Evolutionary conservation across 148 eudicot species (phyloP), one percentile per base, ranked within the genome.

Genomic region (Diospyros kaki): DNA sequence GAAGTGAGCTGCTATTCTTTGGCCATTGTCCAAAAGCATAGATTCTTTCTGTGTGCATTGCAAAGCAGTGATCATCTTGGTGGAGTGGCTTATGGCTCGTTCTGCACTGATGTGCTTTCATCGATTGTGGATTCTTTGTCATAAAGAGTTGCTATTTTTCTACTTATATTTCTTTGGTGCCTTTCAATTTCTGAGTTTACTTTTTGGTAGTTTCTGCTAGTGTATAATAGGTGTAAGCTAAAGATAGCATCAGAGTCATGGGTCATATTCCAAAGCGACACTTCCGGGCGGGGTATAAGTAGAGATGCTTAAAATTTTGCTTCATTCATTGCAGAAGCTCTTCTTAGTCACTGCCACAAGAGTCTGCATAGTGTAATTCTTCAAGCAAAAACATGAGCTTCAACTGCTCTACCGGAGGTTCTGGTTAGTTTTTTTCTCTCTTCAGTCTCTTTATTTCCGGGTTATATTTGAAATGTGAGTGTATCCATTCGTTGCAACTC

Each of bases 381-480:
- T 54, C 28, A 28, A 28, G 1, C 13, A 12, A 10, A 62, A 76
- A 68, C 46, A 84, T 84, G 87, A 84, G 80, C 83, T 80, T 74
- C 77, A 67, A 5, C 68, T 68, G 73, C 75, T 70, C 81, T 68
- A 28, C 64, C 14, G 64, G 38, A 60, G 81, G 81, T 66, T 72
- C 78, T 61, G 83, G 84, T 76, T 69, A 73, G 77, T 81, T 4
- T 53, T 58, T 65, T 51, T 9, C n/a, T 28, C 39, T 28, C 43
- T 71, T 46, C 4, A 7, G 12, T 74, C 44, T 58, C 28, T 45
- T 41, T 18, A 8, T 68, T 52, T 8, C 55, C 12, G 8, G 14
- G 5, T 28, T 18, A 43, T 52, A 53, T 53, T 15, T 66, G 53
- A 39, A 75, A 52, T 55, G 64, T 65, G n/a, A 40, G 12, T 39